phyloP scores from a whole-genome alignment of 1,139 yeast species.

The Debaryomycetaceae sp. region DNA sequence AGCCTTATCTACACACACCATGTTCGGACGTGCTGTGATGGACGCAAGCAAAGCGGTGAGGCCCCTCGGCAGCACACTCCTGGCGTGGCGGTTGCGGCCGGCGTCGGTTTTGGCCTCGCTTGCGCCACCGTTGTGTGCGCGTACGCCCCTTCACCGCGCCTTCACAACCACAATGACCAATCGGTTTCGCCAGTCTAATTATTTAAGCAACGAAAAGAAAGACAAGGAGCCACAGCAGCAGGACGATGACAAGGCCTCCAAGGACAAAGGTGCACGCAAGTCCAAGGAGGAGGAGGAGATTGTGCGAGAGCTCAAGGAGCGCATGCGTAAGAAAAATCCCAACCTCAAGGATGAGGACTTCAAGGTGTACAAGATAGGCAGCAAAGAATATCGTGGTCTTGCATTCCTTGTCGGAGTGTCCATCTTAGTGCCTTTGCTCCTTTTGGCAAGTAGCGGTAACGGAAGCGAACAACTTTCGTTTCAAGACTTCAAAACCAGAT shows the following conservation, averaged over 20 bases:
- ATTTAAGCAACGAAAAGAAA: constrained; percentile 5
- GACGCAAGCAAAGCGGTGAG: no score
- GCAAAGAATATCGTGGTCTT: constrained; percentile 9
- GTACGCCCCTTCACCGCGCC: no score
- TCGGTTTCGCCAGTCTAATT: constrained; percentile 1
- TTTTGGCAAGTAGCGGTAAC: constrained; percentile 12
- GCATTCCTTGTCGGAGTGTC: constrained; percentile 10
- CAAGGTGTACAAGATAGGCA: constrained; percentile 28
- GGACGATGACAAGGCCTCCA: constrained; percentile 9
- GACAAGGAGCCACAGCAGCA: constrained; percentile 11
- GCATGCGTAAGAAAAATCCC: constrained; percentile 29
- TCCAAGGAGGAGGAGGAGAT: constrained; percentile 18
- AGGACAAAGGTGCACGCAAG: constrained; percentile 10
- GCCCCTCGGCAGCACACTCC: no score
- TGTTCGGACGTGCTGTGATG: no score
- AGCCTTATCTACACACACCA: no score
- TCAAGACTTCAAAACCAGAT: constrained; percentile 85
- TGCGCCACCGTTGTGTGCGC: no score
- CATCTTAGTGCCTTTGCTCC: constrained; percentile 12
- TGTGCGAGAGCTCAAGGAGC: constrained; percentile 27
- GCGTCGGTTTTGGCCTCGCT: no score
- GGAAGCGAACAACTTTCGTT: constrained; percentile 57
- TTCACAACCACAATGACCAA: no score
- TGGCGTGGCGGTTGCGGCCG: no score
- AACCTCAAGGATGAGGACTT: constrained; percentile 27